Base-by-base conservation (phyloP, 2,329 filamentous ascomycete genomes). In the Ophiostoma pallidulum region DNA sequence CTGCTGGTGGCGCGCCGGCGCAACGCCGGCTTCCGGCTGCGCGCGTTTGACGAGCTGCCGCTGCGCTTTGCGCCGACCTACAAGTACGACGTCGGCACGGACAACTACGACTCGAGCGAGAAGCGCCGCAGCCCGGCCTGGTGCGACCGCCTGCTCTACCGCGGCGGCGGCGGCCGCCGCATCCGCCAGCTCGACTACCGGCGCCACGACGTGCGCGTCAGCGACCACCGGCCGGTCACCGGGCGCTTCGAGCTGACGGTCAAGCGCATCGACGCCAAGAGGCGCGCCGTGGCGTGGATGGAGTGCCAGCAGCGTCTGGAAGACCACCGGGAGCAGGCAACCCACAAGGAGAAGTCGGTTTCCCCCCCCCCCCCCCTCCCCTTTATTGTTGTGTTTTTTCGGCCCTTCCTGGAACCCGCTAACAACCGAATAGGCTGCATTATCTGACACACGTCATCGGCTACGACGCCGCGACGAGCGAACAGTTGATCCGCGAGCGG, bases 51-150 rank as follows among this genome's bases (percentile, higher is more conserved):
- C n/a, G 92, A 98, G 66, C 74, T 84, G 47, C 86, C 85, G 1
- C 96, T 98, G 58, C 84, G 80, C 0, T 98, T 98, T 62, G 83
- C 88, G 8, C 92, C 92, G 1, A 98, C 92, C 0, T 98, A 98
- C 72, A 98, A 98, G 64, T 98, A 98, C 63, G 92, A 98, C 57
- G 88, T 97, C 0, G 90, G 90, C 14, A 94, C 88, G 0, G 91
- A 97, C 60, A 84, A 80, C 7, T 98, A 97, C 64, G 92, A 98
- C 62, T 84, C 86, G 0, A 91, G 86, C 57, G 92, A 98, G 64
- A 98, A 98, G 73, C 87, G 87, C 64, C 79, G 92, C 42, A 84
- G 87, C 19, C 92, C 92, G 0, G 92, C 92, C 1, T 98, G 92
- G 92, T 98, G 92, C 63, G 92, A 98, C 68, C 80, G 92, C 31